Base-by-base conservation (phyloP, 2,329 filamentous ascomycete genomes). In the Penicillium brasilianum region DNA sequence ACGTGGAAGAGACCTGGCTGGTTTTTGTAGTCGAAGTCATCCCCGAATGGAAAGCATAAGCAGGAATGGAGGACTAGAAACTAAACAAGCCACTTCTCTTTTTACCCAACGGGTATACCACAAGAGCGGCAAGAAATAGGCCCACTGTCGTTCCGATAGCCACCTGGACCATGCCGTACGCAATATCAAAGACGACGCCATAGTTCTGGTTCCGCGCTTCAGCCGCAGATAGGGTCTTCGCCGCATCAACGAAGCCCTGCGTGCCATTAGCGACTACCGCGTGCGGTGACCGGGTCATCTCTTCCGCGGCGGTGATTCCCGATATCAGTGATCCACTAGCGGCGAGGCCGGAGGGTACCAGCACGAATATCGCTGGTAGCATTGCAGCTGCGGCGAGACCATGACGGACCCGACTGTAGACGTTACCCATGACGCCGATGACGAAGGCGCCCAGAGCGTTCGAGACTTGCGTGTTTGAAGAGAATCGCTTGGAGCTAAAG, bases 341-440 rank as follows among this genome's bases (percentile, higher is more conserved):
- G 2, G 85, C 84, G 2, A 88, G 76, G 1, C 86, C 86, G 2
- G 81, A 84, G 0, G 86, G 86, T 0, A 88, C 86, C 61, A 87
- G 84, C 2, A 88, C 85, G 64, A 96, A 96, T 65, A 97, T 96
- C 5, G 90, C 93, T 0, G 93, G 93, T 10, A 97, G 80, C 83
- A 97, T 91, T 1, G 91, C 90, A 0, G 92, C 91, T 0, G 92
- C 92, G 0, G 93, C 93, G 2, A 96, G 85, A 1, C 90, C 90
- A 73, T 93, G 92, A 13, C 89, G 76, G 37, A 83, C 69, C 2
- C 91, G 85, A 14, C 89, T 89, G 78, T 95, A 94, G 2, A 92
- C 72, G 67, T 96, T 96, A 3, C 91, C 91, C 53, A 92, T 79
- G 36, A 93, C 84, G 11, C 92, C 92, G 14, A 96, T 87, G 0